These are phyloP conservation scores for Rhodotorula diobovata DNA, from an alignment of 768 basidiomycete genomes.

Conservation along the genomic window DNA sequence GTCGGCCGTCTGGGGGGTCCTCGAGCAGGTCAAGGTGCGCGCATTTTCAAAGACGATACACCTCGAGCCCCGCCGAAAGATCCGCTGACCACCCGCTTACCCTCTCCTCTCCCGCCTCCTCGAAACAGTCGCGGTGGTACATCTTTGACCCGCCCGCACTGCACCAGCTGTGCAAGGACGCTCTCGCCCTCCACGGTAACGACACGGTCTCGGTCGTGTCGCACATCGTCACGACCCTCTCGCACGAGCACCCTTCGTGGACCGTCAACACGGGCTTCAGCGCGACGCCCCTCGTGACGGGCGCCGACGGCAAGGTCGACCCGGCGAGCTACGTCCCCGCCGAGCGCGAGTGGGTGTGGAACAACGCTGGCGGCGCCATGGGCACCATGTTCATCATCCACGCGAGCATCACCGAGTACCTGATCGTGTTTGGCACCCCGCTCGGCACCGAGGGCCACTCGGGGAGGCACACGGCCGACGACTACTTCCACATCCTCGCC, in stretches of 20 bases:
- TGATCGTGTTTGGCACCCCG: conserved; percentile 70
- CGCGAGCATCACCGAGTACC: conserved; percentile 91
- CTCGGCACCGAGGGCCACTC: conserved; percentile 95
- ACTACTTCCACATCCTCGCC: conserved; percentile 91
- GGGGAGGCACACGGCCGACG: conserved; percentile 90
- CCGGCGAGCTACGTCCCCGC: conserved; percentile 39
- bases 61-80: too few species aligned
- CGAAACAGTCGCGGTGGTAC: conserved; percentile 71
- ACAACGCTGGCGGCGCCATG: conserved; percentile 77
- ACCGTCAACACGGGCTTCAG: conserved; percentile 49
- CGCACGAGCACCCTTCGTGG: conserved; percentile 61
- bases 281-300: conserved; percentile 51
- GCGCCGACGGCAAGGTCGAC: not conserved
- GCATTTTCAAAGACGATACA: too few species aligned
- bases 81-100: not conserved
- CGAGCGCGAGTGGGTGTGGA: conserved; percentile 83
- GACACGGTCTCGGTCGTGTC: conserved; percentile 69
- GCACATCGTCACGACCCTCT: conserved; percentile 77
- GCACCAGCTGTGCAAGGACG: conserved; percentile 67
- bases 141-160: conserved; percentile 69
- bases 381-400: conserved; percentile 92
- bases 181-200: conserved; percentile 60
- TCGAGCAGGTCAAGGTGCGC: conserved; percentile 41
- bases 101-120: too few species aligned
- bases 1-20: conserved; percentile 12